Base-by-base conservation (phyloP, 768 basidiomycete species). In the Macrolepiota fuliginosa region DNA sequence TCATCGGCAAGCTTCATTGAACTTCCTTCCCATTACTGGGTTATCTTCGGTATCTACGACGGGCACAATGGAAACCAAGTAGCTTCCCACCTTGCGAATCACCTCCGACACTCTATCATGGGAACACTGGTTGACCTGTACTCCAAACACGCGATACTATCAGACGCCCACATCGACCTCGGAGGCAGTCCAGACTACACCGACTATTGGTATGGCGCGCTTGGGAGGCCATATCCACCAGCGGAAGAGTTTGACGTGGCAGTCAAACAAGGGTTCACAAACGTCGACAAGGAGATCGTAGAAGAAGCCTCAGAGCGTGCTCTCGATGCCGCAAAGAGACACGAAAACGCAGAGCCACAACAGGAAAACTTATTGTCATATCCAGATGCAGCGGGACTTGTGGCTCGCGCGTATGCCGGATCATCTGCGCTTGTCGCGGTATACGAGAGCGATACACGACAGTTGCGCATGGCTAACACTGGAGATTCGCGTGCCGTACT, bases 401-500 rank as follows among this genome's bases (percentile, higher is more conserved):
- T 81, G 7, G 67, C 68, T 11, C 67, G 69, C 11, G 78, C 78
- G 0, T 68, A 72, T 24, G 58, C 77, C 1, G 80, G 80, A 10
- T 77, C 79, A 0, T 81, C 79, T 64, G 81, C 81, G 0, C 62
- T 83, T 13, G 67, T 83, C 29, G 74, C 76, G 2, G 71, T 83
- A 59, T 83, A 78, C 67, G 79, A 84, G 53, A 69, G 69, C 7
- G 68, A 72, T 40, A 69, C 74, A 17, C 70, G 76, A 3, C 65
- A 71, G 4, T 69, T 83, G 1, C 77, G 76, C 60, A 69, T 82
- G 15, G 78, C 81, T 1, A 66, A 79, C 24, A 78, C 79, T 0
- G 82, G 83, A 0, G 80, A 82, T 63, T 80, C 76, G 4, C 79
- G 81, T 42, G 83, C 83, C 1, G 72, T 84, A 3, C 72, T 83